These are phyloP conservation scores for Arxiozyma slooffiae DNA, from an alignment of 1,139 yeast species.

Conservation along the genomic window DNA sequence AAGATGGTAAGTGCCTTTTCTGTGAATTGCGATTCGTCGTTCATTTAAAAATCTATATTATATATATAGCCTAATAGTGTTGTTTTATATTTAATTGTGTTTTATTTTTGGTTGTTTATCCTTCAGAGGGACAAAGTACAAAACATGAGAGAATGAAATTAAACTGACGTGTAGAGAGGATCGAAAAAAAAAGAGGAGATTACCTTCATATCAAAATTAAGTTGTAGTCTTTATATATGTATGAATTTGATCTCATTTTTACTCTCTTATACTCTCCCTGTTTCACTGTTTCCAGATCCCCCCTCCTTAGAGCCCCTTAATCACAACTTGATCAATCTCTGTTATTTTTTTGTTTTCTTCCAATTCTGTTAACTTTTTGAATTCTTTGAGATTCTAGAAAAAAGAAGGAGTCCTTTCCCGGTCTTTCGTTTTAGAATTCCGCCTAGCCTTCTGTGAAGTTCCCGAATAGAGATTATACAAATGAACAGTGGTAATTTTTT, in stretches of 20 bases:
- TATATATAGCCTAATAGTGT: not conserved
- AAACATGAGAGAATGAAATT: no score
- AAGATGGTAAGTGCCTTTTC: slow-evolving; percentile 84
- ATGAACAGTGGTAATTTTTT: no score
- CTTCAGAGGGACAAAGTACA: not conserved
- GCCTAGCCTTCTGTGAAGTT: not conserved
- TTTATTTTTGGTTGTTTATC: not conserved
- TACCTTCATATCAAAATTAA: no score
- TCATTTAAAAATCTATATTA: slow-evolving; percentile 21
- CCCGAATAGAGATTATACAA: not conserved
- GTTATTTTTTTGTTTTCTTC: no score
- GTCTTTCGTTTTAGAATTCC: not conserved
- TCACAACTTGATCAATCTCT: no score
- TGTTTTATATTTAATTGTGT: not conserved
- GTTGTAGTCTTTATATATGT: not conserved
- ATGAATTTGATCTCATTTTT: not conserved
- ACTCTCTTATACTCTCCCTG: not conserved
- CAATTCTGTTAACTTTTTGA: no score
- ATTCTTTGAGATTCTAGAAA: not conserved
- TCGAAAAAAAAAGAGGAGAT: no score
- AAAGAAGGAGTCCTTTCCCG: not conserved
- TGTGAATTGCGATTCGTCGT: slow-evolving; percentile 69
- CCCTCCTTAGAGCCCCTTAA: not conserved
- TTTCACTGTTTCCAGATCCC: no score
- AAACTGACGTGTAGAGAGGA: no score